phyloP scores from a whole-genome alignment of 2,329 filamentous ascomycete genomes.

The Bipolaris bicolor region DNA sequence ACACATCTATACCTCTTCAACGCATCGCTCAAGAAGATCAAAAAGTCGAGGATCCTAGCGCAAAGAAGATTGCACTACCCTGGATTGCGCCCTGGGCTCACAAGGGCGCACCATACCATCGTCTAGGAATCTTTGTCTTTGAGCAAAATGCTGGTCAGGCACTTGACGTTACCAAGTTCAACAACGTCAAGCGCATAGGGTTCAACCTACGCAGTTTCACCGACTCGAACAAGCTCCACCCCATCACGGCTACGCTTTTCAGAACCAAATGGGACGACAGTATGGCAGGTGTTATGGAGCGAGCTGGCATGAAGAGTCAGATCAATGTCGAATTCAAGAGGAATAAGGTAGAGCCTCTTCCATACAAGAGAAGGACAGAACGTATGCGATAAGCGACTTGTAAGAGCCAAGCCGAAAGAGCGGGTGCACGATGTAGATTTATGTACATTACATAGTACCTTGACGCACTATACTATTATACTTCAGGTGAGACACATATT shows the following conservation, averaged over 20 bases:
- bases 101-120: conserved; percentile 90
- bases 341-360: conserved; percentile 72
- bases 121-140: conserved; percentile 81
- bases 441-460: conserved; percentile 13
- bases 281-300: conserved; percentile 85
- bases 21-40: conserved; percentile 40
- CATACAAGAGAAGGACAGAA: conserved; percentile 65
- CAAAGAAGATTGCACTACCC: conserved; percentile 69
- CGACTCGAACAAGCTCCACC: conserved; percentile 69
- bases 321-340: conserved; percentile 84
- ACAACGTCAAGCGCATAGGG: conserved; percentile 73
- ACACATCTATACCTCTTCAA: conserved; percentile 41
- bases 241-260: conserved; percentile 88
- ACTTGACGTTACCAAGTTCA: conserved; percentile 63
- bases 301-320: conserved; percentile 71
- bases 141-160: conserved; percentile 70
- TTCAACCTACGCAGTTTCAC: conserved; percentile 80
- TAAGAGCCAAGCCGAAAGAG: conserved; percentile 5
- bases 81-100: conserved; percentile 89
- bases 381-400: conserved; percentile 51
- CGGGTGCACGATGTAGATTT: conserved; percentile 15
- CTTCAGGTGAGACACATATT: neutral
- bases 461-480: neutral
- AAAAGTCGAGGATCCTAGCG: conserved; percentile 55
- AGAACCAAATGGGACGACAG: conserved; percentile 86